Conservation (phyloP, 768 basidiomycete species). For the Cyclocybe aegerita region DNA sequence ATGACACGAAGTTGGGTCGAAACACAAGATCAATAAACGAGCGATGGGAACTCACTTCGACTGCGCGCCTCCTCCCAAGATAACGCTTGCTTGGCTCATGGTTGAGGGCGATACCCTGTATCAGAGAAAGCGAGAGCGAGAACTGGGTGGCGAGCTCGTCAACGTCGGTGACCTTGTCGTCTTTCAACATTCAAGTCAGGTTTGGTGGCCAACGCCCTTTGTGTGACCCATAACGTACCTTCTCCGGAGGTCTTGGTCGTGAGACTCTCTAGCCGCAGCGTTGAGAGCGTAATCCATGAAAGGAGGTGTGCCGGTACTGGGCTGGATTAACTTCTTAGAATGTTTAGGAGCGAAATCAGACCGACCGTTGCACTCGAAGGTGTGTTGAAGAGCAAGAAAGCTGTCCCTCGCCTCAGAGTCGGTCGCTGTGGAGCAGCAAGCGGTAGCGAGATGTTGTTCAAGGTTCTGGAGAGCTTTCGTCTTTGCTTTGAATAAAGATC, state of each 20-base stretch:
- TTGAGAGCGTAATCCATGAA: constrained; percentile 57
- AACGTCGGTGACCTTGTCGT: constrained; percentile 47
- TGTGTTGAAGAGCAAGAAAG: constrained; percentile 70
- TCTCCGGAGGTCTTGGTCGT: constrained; percentile 46
- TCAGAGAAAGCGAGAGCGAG: constrained; percentile 57
- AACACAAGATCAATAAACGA: background rate
- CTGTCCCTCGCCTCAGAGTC: constrained; percentile 44
- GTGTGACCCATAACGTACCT: constrained; percentile 30
- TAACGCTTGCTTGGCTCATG: constrained; percentile 68
- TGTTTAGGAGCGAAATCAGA: background rate
- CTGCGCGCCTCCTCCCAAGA: constrained; percentile 62
- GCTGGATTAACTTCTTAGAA: background rate
- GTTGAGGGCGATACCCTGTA: constrained; percentile 76
- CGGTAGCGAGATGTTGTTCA: constrained; percentile 53
- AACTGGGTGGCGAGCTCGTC: constrained; percentile 51
- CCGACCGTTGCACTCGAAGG: constrained; percentile 83
- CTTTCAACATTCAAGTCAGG: constrained; percentile 9
- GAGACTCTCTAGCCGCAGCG: constrained; percentile 47
- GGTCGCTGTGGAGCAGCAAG: constrained; percentile 40
- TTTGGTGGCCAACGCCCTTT: constrained; percentile 1
- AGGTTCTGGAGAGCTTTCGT: constrained; percentile 54
- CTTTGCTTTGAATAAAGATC: constrained; percentile 51
- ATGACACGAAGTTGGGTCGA: background rate
- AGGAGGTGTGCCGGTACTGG: constrained; percentile 70
- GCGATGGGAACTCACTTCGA: constrained; percentile 53